Conservation (phyloP, 2,329 filamentous ascomycete genomes). For the Aspergillus luchuensis region DNA sequence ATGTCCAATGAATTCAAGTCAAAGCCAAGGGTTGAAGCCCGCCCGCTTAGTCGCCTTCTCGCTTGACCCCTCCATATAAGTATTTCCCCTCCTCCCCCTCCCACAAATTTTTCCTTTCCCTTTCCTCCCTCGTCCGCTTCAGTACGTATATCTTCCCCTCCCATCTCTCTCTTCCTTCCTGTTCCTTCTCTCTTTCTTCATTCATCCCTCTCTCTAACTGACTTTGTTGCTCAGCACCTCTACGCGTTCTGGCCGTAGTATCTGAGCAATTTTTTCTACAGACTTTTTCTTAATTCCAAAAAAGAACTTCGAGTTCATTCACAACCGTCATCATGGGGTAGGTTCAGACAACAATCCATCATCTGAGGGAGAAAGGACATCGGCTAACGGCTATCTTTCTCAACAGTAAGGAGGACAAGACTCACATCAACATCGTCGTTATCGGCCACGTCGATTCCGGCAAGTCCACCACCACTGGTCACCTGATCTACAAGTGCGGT, state of each 20-base stretch:
- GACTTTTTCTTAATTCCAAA: conserved; percentile 46
- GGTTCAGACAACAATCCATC: conserved; percentile 33
- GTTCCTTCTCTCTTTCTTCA: conserved; percentile 22
- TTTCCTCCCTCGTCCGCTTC: conserved; percentile 46
- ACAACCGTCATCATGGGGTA: conserved; percentile 63
- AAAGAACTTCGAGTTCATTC: conserved; percentile 50
- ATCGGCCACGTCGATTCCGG: conserved; percentile 99
- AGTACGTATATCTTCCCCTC: conserved; percentile 46
- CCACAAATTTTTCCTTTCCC: conserved; percentile 42
- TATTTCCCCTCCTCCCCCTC: conserved; percentile 47
- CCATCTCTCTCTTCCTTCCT: conserved; percentile 19
- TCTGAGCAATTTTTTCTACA: conserved; percentile 47
- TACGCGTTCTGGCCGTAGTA: conserved; percentile 54
- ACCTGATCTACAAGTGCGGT: conserved; percentile 99
- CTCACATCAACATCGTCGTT: conserved; percentile 96
- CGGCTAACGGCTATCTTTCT: conserved; percentile 5
- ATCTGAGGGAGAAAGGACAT: conserved; percentile 18
- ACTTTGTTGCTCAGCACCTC: conserved; percentile 49
- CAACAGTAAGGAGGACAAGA: conserved; percentile 88
- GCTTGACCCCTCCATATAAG: conserved; percentile 52
- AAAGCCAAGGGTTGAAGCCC: conserved; percentile 38
- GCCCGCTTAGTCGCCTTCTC: conserved; percentile 41
- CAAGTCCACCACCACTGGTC: conserved; percentile 94
- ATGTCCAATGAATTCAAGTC: conserved; percentile 31
- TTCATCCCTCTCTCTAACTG: conserved; percentile 31